Evolutionary conservation across 2,329 filamentous ascomycete species (phyloP).

Genomic region (Xylaria digitata): DNA sequence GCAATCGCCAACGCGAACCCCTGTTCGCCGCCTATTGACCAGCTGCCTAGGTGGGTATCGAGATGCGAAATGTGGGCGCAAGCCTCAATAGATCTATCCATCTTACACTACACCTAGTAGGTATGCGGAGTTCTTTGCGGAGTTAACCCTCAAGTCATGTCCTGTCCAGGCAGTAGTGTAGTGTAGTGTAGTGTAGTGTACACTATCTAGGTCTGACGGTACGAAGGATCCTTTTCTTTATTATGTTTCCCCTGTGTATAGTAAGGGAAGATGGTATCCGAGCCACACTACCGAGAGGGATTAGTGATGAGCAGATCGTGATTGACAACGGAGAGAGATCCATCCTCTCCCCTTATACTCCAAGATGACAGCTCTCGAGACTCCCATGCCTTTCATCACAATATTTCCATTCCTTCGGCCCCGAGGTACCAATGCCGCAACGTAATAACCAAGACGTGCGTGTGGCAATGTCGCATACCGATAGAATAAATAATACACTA

Average conservation of each 20-base stretch:
- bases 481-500: neutral
- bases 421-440: slow-evolving; percentile 20
- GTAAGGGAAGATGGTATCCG: too few relatives aligned
- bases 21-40: slow-evolving; percentile 23
- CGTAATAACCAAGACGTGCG: neutral
- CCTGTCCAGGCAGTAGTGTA: too few relatives aligned
- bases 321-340: too few relatives aligned
- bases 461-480: slow-evolving; percentile 18
- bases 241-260: too few relatives aligned
- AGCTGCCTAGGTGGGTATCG: slow-evolving; percentile 35
- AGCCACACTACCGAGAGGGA: too few relatives aligned
- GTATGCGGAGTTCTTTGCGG: slow-evolving; percentile 16
- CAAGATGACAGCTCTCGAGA: neutral
- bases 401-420: slow-evolving; percentile 14
- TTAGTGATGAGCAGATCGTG: too few relatives aligned
- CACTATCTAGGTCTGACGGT: too few relatives aligned
- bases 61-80: slow-evolving; percentile 25
- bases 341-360: too few relatives aligned
- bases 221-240: too few relatives aligned
- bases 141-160: neutral
- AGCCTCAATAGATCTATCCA: slow-evolving; percentile 33
- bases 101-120: slow-evolving; percentile 5
- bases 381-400: neutral
- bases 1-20: slow-evolving; percentile 14
- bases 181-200: too few relatives aligned